Evolutionary conservation across 306 rosid genomes (phyloP), one percentile per base, ranked within the genome.

Genomic region (Fragaria nilgerrensis): DNA sequence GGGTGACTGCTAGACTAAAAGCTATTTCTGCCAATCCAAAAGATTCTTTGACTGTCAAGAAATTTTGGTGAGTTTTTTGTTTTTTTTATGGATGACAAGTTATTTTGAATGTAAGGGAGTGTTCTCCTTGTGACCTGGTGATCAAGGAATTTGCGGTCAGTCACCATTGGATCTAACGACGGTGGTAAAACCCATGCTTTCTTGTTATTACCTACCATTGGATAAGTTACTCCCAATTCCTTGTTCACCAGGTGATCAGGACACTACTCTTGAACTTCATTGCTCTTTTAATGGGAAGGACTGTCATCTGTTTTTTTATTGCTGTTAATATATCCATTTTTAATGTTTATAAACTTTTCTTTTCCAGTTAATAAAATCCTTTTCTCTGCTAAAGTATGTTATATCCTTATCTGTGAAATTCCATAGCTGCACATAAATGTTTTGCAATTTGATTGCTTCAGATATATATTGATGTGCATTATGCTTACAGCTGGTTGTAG

Each of bases 1-100:
- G 98, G 88, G 98, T 90, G 80, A 88, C 87, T 76, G 90, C 97
- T 72, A 88, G 98, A 80, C 86, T 94, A 59, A 88, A 81, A 83
- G 93, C 98, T 44, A 49, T 92, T 78, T 84, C 96, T 75, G 84
- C 88, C 55, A 94, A 92, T 79, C 96, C 93, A 14, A 94, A 92
- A 86, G 90, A 84, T 71, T 82, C 92, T 14, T 67, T 10, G 52
- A 89, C 89, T 1, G 34, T 90, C 76, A 94, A 90, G 89, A 89
- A 80, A 77, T 78, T 92, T 79, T 94, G 98, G 98, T 94, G 89
- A 88, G 96, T 76, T 53, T 27, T 76, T 53, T 29, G 32, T 29
- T 53, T 41, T 64, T 70, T 74, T 75, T 36, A 41, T 55, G 70
- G 45, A 78, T 62, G 48, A 9, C 74, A 68, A 6, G 49, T 58